Evolutionary conservation across 345 rosid species (phyloP), one percentile per base, ranked within the genome.

Genomic region (Sonneratia caseolaris): DNA sequence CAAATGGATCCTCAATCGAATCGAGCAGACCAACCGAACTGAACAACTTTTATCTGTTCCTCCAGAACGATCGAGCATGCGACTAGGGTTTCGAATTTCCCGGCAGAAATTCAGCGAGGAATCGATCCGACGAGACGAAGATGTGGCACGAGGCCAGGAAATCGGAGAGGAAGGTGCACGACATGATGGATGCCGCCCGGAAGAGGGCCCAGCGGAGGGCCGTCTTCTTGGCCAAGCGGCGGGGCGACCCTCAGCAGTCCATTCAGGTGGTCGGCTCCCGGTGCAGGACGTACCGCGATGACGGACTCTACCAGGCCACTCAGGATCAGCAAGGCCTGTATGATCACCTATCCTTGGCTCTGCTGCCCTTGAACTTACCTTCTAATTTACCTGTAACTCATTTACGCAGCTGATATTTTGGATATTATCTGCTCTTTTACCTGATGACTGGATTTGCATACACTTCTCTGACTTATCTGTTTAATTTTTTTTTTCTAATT

Each of bases 101-200:
- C 19, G 35, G 15, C 70, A 42, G 55, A 48, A 68, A 67, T 21
- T 24, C 70, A 42, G 15, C 35, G 37, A 16, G 22, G 1, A 66
- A 12, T 16, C 43, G 68, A 37, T n/a, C 55, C 16, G 2, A 24
- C 11, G 35, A 19, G 21, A 37, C 10, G 42, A 24, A 68, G 89
- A 92, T 95, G 98, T 95, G 99, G 99, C 98, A 95, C 82, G 99
- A 92, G 79, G 98, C 98, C 75, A 85, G 99, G 78, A 84, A 96
- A 82, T 92, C 99, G 82, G 99, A 95, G 88, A 85, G 78, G 89
- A 92, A 92, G 67, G 99, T 95, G 13, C 99, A 95, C 81, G 98
- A 92, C 83, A 81, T 92, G 91, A 95, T 95, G 99, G 98, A 92
- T 87, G 98, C 96, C 0, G 98, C 98, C 79, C 93, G 99, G 66